These are phyloP conservation scores for Aspergillus viridinutans DNA, from an alignment of 2,329 filamentous ascomycete genomes.

Conservation along the genomic window DNA sequence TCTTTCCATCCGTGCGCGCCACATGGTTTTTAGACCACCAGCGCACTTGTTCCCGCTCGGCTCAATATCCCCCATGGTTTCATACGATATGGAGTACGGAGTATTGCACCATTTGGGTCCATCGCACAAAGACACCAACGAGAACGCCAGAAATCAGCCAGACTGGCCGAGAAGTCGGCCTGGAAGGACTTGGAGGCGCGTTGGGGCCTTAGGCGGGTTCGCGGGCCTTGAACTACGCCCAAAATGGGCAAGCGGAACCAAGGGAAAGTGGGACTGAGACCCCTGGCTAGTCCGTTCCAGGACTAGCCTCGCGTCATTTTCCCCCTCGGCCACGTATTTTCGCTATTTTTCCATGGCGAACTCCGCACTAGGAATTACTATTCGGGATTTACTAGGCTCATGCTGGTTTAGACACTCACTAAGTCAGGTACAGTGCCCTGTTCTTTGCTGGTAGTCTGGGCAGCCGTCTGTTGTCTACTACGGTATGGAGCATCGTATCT, in stretches of 20 bases:
- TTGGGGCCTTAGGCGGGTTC: not conserved
- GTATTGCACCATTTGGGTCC: no score
- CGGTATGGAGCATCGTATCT: not conserved
- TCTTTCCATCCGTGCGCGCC: not conserved
- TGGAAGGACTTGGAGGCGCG: not conserved
- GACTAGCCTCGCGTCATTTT: not conserved
- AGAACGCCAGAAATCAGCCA: not conserved
- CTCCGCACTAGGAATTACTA: not conserved
- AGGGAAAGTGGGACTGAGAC: not conserved
- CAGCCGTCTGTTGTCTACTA: no score
- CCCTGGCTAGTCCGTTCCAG: conserved; percentile 13
- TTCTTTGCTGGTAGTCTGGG: not conserved
- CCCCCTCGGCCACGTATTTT: conserved; percentile 7
- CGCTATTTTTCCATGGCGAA: not conserved
- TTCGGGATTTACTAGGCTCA: not conserved
- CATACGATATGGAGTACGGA: no score
- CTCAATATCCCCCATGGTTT: not conserved
- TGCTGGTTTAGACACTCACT: not conserved
- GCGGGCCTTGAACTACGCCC: not conserved
- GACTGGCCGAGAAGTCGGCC: not conserved
- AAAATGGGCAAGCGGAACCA: not conserved
- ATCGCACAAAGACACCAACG: not conserved
- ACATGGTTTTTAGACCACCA: not conserved
- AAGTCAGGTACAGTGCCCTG: not conserved
- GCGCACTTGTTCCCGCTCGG: not conserved